Base-by-base conservation (phyloP, 2,329 filamentous ascomycete species). In the Claviceps monticola region DNA sequence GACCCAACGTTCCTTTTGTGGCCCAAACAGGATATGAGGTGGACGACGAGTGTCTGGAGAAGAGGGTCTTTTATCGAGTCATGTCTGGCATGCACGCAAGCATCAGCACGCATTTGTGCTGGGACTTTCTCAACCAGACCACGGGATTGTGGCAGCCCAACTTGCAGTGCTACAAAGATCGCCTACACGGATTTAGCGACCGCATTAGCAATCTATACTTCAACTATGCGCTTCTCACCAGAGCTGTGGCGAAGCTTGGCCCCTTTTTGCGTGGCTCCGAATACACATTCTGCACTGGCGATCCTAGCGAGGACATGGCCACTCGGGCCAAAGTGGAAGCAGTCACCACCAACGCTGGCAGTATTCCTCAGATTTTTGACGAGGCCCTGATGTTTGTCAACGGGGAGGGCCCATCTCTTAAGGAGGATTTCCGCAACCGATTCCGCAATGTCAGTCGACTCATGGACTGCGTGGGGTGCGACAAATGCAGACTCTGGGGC, bases 391-490 rank as follows among this genome's bases (percentile, higher is more conserved):
- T 98, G 90, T 98, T 98, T 68, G 86, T 86, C 64, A 83, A 84
- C 57, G 80, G 80, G 52, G 80, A 84, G 64, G 80, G 80, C 1
- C 78, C 86, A 2, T 87, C 80, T 2, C 72, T 98, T 53, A 98
- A 97, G 67, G 91, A 97, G 64, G 93, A 98, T 64, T 98, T 98
- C 75, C 85, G 88, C 60, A 93, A 94, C 67, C 86, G 93, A 16
- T 98, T 98, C 76, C 83, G 93, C 64, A 98, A 98, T 64, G 87
- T 98, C 55, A 95, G 87, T 66, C 83, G 93, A 42, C 77, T 97
- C 57, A 98, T 98, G 93, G 93, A 98, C 68, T 98, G 93, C 60
- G 91, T 97, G 19, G 93, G 93, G 45, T 98, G 93, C 68, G 93
- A 98, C 71, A 98, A 98, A 72, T 98, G 93, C 70, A 83, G 93